These are phyloP conservation scores for Rubia tinctorum DNA, from an alignment of 305 asterid species.

Conservation along the genomic window DNA sequence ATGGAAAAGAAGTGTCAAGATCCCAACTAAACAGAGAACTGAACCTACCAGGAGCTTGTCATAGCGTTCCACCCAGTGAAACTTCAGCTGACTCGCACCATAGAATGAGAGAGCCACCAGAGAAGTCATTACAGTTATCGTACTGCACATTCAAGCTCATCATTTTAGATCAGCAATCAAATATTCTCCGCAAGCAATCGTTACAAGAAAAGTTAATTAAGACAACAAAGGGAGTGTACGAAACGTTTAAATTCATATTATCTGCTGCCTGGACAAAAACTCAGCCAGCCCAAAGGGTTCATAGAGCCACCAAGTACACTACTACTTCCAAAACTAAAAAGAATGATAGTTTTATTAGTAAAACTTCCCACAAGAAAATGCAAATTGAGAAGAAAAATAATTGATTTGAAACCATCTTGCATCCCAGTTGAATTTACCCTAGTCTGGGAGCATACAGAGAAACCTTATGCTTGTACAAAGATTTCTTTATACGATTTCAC, in stretches of 20 bases:
- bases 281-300: conserved; percentile 4
- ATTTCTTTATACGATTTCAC: not conserved
- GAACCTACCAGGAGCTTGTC: conserved; percentile 97
- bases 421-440: not conserved
- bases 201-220: not conserved
- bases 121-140: conserved; percentile 90
- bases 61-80: conserved; percentile 92
- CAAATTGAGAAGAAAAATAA: not conserved
- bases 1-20: conserved; percentile 83
- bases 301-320: not conserved
- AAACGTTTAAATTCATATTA: not conserved
- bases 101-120: conserved; percentile 97
- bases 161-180: conserved; percentile 12
- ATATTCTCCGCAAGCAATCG: not conserved
- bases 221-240: not conserved
- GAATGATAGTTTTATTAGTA: not conserved
- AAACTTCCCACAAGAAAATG: not conserved
- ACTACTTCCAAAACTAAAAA: not conserved
- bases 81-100: conserved; percentile 96
- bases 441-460: conserved; percentile 7
- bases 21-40: conserved; percentile 81
- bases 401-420: not conserved
- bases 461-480: not conserved
- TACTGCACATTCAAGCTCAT: conserved; percentile 48
- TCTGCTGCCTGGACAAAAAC: not conserved